Percentiles rank a stretch among this genome's conserved stretches.
Evolutionary conservation across 768 basidiomycete genomes (phyloP).

Genomic region (Chlorophyllum brunneum): DNA sequence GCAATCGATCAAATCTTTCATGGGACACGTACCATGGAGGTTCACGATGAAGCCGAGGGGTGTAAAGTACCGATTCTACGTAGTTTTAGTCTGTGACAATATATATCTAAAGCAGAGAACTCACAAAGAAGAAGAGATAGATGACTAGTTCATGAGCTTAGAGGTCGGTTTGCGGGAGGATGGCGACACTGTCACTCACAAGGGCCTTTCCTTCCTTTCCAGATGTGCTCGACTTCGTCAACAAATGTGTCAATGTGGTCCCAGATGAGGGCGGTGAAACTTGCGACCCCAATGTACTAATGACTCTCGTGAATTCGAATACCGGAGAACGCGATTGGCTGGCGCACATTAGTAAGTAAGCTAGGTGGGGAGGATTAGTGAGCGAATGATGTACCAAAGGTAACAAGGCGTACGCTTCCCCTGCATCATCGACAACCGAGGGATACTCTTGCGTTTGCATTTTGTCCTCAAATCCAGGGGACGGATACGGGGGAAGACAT

Average conservation of each 20-base stretch:
- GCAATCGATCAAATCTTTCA: neutral
- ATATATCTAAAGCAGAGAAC: neutral
- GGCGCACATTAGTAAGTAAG: slow-evolving; percentile 2
- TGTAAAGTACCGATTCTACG: slow-evolving; percentile 63
- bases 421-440: neutral
- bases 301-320: neutral
- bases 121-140: slow-evolving; percentile 38
- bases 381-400: neutral
- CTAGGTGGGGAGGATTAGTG: neutral
- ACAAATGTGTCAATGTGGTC: slow-evolving; percentile 52
- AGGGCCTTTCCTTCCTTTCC: slow-evolving; percentile 44
- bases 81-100: neutral
- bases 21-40: slow-evolving; percentile 33
- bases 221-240: slow-evolving; percentile 51
- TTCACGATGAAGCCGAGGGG: slow-evolving; percentile 62
- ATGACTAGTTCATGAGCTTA: slow-evolving; percentile 25
- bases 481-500: neutral
- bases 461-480: neutral
- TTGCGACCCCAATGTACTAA: slow-evolving; percentile 49
- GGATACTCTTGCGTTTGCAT: neutral
- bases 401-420: neutral
- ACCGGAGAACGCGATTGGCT: neutral
- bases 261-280: slow-evolving; percentile 52
- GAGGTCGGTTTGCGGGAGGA: neutral
- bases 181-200: slow-evolving; percentile 28